A percentile compares a stretch with the other conserved stretches of the same genome.
phyloP scores from a whole-genome alignment of 148 eudicot species.

The Rhododendron ferrugineum region DNA sequence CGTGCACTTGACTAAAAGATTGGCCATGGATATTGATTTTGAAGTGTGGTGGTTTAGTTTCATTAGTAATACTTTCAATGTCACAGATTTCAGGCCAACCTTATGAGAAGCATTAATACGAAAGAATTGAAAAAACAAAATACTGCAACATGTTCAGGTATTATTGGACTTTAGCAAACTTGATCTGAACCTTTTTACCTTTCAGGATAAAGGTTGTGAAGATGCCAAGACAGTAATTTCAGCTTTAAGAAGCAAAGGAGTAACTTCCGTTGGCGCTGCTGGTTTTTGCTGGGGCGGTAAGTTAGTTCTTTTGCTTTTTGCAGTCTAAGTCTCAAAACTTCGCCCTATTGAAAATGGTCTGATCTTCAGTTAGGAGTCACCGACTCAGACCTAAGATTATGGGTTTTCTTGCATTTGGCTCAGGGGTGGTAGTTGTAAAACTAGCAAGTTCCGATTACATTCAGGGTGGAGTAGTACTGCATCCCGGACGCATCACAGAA shows the following conservation, averaged over 20 bases:
- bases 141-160: neutral
- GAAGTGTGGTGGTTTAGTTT: neutral
- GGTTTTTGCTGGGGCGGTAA: slow-evolving; percentile 12
- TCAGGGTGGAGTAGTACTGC: slow-evolving; percentile 42
- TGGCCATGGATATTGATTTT: neutral
- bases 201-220: slow-evolving; percentile 36
- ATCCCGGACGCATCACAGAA: slow-evolving; percentile 31
- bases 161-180: neutral
- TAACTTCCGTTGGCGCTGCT: slow-evolving; percentile 30
- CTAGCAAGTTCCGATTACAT: slow-evolving; percentile 28
- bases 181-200: neutral
- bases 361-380: neutral
- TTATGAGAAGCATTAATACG: neutral
- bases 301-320: neutral
- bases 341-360: neutral
- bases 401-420: neutral
- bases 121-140: neutral
- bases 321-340: neutral
- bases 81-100: neutral
- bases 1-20: neutral
- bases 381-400: neutral
- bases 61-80: neutral
- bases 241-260: slow-evolving; percentile 25
- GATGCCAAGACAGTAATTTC: slow-evolving; percentile 30
- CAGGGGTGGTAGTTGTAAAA: slow-evolving; percentile 38